Evolutionary conservation across 108 stramenopile species (phyloP), one percentile per base, ranked within the genome.

Genomic region (Skeletonema potamos): DNA sequence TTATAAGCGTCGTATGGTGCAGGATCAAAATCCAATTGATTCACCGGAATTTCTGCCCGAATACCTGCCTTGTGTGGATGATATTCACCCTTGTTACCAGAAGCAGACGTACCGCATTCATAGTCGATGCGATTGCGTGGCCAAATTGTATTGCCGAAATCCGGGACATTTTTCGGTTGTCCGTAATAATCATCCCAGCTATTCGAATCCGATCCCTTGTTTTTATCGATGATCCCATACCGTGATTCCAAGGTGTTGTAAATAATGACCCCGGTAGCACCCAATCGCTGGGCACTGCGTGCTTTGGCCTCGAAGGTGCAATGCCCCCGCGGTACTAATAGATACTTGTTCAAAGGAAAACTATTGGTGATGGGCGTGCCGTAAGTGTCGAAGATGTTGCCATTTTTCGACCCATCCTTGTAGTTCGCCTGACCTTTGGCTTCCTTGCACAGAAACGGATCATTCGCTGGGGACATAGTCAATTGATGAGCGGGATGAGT

Each of bases 271-370:
- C 72, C 93, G 3, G 17, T 27, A 2, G 93, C 89, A 27, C 88
- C 87, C 27, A 89, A 54, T 11, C 81, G 41, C 54, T 91, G 88
- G 0, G 90, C 93, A 29, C 73, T 70, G 18, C 66, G 70, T 54
- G 84, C 86, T 68, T 94, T 92, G 55, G 67, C 39, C 67, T 92
- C 86, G 66, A 90, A 94, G 61, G 89, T 73, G 70, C 90, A 92
- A n/a, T 55, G 33, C 17, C 91, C 93, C 4, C 93, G 76, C 36
- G 84, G 86, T 22, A 91, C 88, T n/a, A 89, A 29, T 22, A 87
- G 67, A 18, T 70, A 61, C 15, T 73, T 66, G 13, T 67, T 37
- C 34, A 46, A 18, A 18, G 44, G 44, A 20, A 46, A 46, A 46
- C 73, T 51, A 26, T 39, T 61, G 29, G 74, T 46, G 57, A 51